Conservation (phyloP, 2,329 filamentous ascomycete species). For the Gyromitra esculenta region DNA sequence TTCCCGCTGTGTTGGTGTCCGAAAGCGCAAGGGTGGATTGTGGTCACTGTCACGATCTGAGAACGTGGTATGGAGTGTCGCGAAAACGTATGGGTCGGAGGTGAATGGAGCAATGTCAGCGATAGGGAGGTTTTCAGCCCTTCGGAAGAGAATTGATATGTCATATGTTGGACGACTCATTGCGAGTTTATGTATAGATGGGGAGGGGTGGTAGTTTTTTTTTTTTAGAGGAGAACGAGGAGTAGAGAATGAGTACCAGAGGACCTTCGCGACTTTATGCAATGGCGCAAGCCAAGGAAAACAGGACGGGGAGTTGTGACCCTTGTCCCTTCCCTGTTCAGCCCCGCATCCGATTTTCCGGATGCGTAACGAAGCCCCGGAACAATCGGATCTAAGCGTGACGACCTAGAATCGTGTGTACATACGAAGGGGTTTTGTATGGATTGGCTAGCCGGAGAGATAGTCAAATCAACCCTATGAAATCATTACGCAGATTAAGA, state of each 20-base stretch:
- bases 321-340: background rate
- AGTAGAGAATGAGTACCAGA: background rate
- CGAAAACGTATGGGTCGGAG: conserved; percentile 83
- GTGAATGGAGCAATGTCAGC: conserved; percentile 80
- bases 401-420: background rate
- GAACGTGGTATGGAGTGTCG: conserved; percentile 77
- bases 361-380: conserved; percentile 1
- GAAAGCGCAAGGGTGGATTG: conserved; percentile 77
- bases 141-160: conserved; percentile 83
- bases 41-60: conserved; percentile 79
- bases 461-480: too few relatives aligned
- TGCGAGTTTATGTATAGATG: conserved; percentile 66
- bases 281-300: background rate
- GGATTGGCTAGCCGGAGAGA: too few relatives aligned
- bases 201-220: conserved; percentile 68
- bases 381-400: background rate
- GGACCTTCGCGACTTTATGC: background rate
- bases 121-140: conserved; percentile 80
- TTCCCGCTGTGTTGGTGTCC: conserved; percentile 78
- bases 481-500: too few relatives aligned
- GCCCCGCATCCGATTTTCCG: background rate
- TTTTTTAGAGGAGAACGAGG: conserved; percentile 66
- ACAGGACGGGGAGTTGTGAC: too few relatives aligned
- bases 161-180: conserved; percentile 70
- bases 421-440: background rate